Base-by-base conservation (phyloP, 2,329 filamentous ascomycete species). In the Chaetomium sp. region DNA sequence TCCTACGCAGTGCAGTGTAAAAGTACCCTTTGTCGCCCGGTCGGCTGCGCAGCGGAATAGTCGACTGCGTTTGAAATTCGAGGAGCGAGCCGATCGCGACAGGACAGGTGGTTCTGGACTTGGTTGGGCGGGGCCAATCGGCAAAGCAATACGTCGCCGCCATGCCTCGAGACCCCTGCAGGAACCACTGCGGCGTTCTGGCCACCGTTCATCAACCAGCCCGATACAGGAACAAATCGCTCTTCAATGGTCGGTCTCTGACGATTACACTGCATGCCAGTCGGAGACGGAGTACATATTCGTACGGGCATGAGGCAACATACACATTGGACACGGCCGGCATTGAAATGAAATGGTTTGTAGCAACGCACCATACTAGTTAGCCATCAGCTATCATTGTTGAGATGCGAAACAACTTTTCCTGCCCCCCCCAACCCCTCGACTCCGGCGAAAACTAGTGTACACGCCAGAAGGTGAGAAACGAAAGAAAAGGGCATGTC, bases 381-480 rank as follows among this genome's bases (percentile, higher is more conserved):
- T 27, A 27, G 19, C 19, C 19, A 27, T 27, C 19, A 27, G 19
- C 14, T 2, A n/a, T 42, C 50, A 48, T 12, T 44, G 54, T 59
- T 42, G 50, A 41, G 55, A 52, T 58, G 55, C 12, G 59, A 41
- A 41, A 54, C 53, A 61, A 62, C 55, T 61, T 62, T 61, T 63
- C 58, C 58, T 34, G 54, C 56, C 54, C 49, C 52, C 32, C 47
- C 56, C 54, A 46, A 49, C 32, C 49, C 38, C 59, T 55, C 54
- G 58, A 59, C 50, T 56, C 58, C 51, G 51, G 59, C 54, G 60
- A 61, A 50, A 37, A 58, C 52, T 62, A 62, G 47, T 61, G 44
- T 63, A 63, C 61, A 66, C 58, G 49, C 58, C 59, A 64, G 63
- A 67, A 67, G 66, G 68, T 66, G 64, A 65, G 60, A 64, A 62